phyloP scores from a whole-genome alignment of 345 rosid species.

The Eucalyptus curtisii region DNA sequence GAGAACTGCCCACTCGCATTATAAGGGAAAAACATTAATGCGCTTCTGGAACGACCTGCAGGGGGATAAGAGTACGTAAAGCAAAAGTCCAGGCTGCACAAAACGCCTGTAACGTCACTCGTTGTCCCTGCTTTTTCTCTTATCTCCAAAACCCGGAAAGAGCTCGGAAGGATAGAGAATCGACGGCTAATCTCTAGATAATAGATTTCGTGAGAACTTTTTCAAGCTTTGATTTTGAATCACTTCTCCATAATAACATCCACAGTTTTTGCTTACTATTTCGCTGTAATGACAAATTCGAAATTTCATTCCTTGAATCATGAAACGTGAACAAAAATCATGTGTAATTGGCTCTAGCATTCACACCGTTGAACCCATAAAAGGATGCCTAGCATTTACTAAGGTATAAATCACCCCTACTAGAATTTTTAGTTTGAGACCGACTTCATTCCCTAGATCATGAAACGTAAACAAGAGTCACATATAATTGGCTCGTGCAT shows the following conservation, averaged over 20 bases:
- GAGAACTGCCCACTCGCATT: slow-evolving; percentile 20
- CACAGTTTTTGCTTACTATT: not conserved
- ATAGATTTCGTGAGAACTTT: not conserved
- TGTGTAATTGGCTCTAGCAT: not conserved
- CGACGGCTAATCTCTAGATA: not conserved
- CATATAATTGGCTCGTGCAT: not conserved
- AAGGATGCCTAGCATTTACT: not conserved
- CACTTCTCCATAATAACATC: not conserved
- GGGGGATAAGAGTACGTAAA: not conserved
- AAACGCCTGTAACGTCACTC: not conserved
- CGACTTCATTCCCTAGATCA: not conserved
- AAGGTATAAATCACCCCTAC: no score
- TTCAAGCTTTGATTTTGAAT: not conserved
- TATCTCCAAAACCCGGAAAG: not conserved
- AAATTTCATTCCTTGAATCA: not conserved
- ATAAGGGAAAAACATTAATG: slow-evolving; percentile 5
- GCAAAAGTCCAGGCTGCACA: not conserved
- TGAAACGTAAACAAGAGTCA: not conserved
- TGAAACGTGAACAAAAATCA: not conserved
- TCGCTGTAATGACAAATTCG: fast-evolving
- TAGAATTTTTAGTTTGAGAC: not conserved
- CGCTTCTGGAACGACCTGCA: not conserved
- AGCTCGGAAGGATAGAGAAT: not conserved
- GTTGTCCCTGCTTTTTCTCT: not conserved
- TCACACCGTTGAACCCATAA: not conserved